A percentile compares a stretch with the other conserved stretches of the same genome.
phyloP scores from a whole-genome alignment of 2,329 filamentous ascomycete genomes.

The Mariannaea sp. region DNA sequence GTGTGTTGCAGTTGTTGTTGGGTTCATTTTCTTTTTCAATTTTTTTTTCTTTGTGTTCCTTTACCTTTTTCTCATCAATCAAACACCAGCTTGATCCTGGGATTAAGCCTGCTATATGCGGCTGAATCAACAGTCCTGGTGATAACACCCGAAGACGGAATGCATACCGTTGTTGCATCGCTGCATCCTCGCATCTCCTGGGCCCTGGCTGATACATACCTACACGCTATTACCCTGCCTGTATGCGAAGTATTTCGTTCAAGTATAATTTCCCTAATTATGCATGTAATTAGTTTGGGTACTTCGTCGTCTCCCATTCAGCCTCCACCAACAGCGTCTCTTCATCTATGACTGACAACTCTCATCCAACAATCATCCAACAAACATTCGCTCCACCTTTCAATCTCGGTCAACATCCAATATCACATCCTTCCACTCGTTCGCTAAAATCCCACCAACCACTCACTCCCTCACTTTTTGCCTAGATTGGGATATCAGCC shows the following conservation, averaged over 20 bases:
- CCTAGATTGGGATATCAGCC: no score
- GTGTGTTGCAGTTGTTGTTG: no score
- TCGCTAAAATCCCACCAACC: not conserved
- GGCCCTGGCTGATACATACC: no score
- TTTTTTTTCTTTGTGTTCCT: no score
- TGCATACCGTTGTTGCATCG: not conserved
- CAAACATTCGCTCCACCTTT: not conserved
- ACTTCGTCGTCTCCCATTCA: not conserved
- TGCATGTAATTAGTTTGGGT: no score
- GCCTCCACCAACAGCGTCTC: not conserved
- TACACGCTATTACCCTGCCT: no score
- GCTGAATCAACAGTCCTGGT: not conserved
- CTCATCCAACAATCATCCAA: not conserved
- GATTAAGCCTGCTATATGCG: not conserved
- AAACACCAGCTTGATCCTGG: conserved; percentile 13
- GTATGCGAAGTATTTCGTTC: no score
- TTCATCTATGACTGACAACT: not conserved
- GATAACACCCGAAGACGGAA: not conserved
- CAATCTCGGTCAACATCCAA: not conserved
- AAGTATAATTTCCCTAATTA: no score
- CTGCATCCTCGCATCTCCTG: no score
- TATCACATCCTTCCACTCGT: not conserved
- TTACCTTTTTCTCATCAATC: no score
- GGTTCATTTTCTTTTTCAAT: no score
- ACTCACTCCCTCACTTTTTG: not conserved